Percentiles rank a stretch among this genome's conserved stretches.
Evolutionary conservation across 1,139 yeast species (phyloP).

Genomic region (Yamadazyma pseudoaaseri): DNA sequence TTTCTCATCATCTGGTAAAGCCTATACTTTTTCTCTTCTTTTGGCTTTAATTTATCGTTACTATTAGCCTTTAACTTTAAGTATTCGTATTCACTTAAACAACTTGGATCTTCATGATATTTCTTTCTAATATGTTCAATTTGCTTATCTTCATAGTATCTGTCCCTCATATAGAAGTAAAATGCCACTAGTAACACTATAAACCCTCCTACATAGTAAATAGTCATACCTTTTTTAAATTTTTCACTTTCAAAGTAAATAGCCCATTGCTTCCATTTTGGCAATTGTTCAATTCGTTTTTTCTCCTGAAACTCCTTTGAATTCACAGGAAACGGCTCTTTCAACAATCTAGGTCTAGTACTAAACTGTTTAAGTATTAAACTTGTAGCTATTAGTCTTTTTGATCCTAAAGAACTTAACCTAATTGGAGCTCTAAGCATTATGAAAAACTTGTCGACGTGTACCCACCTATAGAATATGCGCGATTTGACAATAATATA

Average conservation of each 20-base stretch:
- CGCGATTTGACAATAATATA: no score
- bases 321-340: conserved; percentile 32
- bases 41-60: conserved; percentile 50
- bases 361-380: neutral
- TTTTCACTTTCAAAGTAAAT: conserved; percentile 34
- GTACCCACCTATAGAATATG: no score
- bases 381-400: no score
- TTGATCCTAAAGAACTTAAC: no score
- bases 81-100: conserved; percentile 60
- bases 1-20: conserved; percentile 54
- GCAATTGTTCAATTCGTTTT: conserved; percentile 24
- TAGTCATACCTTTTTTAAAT: conserved; percentile 40
- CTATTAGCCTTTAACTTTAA: conserved; percentile 56
- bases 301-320: conserved; percentile 26
- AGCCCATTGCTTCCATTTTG: conserved; percentile 43
- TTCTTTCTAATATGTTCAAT: conserved; percentile 45
- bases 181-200: conserved; percentile 57
- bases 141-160: conserved; percentile 65
- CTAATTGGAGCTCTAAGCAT: neutral
- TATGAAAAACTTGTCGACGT: conserved; percentile 2
- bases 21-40: conserved; percentile 53
- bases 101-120: conserved; percentile 35
- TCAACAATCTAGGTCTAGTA: neutral
- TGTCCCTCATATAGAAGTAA: conserved; percentile 63
- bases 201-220: conserved; percentile 58